These are phyloP conservation scores for Echeveria elegans DNA, from an alignment of 164 flowering plant species.

Conservation along the genomic window DNA sequence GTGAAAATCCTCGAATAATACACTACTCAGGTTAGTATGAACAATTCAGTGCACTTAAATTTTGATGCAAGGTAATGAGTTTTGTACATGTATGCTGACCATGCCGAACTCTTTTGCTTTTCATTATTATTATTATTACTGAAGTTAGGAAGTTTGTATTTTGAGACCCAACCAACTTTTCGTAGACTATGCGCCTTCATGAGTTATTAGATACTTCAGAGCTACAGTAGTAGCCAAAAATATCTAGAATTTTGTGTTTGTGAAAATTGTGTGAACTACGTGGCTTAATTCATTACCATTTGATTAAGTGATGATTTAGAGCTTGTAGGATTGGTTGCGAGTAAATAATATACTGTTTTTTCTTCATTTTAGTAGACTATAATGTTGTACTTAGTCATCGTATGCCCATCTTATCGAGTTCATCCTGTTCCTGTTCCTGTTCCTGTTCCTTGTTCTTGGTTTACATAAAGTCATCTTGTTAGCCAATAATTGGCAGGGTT, in stretches of 20 bases:
- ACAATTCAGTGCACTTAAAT: neutral
- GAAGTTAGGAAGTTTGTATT: neutral
- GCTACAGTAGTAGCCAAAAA: neutral
- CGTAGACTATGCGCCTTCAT: neutral
- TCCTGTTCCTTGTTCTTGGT: neutral
- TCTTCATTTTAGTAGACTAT: neutral
- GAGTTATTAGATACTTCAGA: neutral
- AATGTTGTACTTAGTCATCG: too few relatives aligned
- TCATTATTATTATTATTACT: neutral
- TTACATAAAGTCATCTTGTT: neutral
- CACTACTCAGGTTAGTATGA: constrained; percentile 18
- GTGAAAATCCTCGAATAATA: constrained; percentile 9
- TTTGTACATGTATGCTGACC: neutral
- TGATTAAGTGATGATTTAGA: neutral
- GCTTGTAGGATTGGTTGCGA: neutral
- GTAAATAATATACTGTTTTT: constrained; percentile 19
- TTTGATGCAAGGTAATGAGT: neutral
- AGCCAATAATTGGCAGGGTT: neutral
- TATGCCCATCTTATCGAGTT: neutral
- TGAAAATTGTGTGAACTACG: neutral
- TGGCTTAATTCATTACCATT: neutral
- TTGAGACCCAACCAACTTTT: neutral
- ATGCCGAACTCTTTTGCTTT: neutral
- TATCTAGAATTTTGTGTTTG: neutral
- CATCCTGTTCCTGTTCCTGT: neutral